Evolutionary conservation across 148 eudicot species (phyloP).

Genomic region (Camellia japonica): DNA sequence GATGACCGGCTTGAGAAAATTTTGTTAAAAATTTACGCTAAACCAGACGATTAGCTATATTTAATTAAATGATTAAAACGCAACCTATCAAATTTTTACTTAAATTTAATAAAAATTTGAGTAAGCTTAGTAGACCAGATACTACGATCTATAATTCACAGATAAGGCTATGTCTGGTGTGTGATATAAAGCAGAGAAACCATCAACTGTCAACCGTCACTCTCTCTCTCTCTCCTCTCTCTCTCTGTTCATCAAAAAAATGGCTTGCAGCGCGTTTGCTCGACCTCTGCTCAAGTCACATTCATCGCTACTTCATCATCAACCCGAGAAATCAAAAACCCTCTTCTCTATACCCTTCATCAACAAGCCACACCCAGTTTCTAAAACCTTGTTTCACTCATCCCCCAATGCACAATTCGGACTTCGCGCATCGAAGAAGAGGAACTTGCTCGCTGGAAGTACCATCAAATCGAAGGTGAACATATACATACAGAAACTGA

Average conservation of each 20-base stretch:
- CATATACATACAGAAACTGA: neutral
- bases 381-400: slow-evolving; percentile 15
- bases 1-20: no score
- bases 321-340: slow-evolving; percentile 24
- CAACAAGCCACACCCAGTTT: slow-evolving; percentile 20
- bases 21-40: no score
- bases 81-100: no score
- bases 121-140: neutral
- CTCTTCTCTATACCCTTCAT: slow-evolving; percentile 17
- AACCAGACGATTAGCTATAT: no score
- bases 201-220: slow-evolving; percentile 13
- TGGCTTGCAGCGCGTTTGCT: slow-evolving; percentile 34
- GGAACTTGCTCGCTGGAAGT: slow-evolving; percentile 1
- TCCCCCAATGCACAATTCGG: neutral
- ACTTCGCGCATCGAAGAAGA: slow-evolving; percentile 11
- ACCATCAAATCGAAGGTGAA: slow-evolving; percentile 24
- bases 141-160: neutral
- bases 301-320: slow-evolving; percentile 17
- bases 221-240: slow-evolving; percentile 15
- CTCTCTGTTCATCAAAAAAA: slow-evolving; percentile 15
- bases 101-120: no score
- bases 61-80: no score
- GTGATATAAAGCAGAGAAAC: neutral
- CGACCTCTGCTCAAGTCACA: slow-evolving; percentile 27
- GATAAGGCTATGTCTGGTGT: slow-evolving; percentile 14